Conservation (phyloP, 2,329 filamentous ascomycete genomes). For the Ophiosphaerella korrae region DNA sequence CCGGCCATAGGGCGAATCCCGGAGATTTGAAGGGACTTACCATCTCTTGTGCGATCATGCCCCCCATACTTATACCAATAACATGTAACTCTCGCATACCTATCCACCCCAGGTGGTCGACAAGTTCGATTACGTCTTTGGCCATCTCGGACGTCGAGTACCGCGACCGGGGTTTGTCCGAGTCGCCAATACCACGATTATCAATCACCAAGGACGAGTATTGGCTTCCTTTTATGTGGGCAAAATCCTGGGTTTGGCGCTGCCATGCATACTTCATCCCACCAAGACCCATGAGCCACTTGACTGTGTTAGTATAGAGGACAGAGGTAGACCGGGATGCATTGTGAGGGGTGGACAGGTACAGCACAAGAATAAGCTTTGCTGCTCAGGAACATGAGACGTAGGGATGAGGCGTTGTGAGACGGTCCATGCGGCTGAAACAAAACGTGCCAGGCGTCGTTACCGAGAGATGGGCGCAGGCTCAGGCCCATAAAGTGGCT, state of each 20-base stretch:
- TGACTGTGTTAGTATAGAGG: slow-evolving; percentile 19
- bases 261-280: slow-evolving; percentile 75
- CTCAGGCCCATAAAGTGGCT: slow-evolving; percentile 1
- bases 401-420: slow-evolving; percentile 26
- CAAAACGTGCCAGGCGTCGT: slow-evolving; percentile 35
- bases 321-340: not conserved
- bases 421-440: slow-evolving; percentile 45
- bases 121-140: slow-evolving; percentile 72
- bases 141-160: slow-evolving; percentile 90
- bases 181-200: slow-evolving; percentile 83
- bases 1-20: slow-evolving; percentile 2
- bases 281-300: slow-evolving; percentile 84
- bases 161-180: slow-evolving; percentile 74
- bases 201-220: slow-evolving; percentile 80
- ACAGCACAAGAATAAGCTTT: slow-evolving; percentile 6
- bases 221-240: slow-evolving; percentile 68
- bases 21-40: slow-evolving; percentile 42
- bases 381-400: slow-evolving; percentile 34
- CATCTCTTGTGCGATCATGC: slow-evolving; percentile 90
- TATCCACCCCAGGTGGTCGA: slow-evolving; percentile 72
- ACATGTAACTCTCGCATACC: slow-evolving; percentile 66
- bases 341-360: not conserved
- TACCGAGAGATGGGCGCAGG: slow-evolving; percentile 12
- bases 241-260: slow-evolving; percentile 81
- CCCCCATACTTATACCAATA: slow-evolving; percentile 81